A percentile compares a stretch with the other conserved stretches of the same genome.
Conservation (phyloP, 345 rosid species). For the Nasturtium officinale region DNA sequence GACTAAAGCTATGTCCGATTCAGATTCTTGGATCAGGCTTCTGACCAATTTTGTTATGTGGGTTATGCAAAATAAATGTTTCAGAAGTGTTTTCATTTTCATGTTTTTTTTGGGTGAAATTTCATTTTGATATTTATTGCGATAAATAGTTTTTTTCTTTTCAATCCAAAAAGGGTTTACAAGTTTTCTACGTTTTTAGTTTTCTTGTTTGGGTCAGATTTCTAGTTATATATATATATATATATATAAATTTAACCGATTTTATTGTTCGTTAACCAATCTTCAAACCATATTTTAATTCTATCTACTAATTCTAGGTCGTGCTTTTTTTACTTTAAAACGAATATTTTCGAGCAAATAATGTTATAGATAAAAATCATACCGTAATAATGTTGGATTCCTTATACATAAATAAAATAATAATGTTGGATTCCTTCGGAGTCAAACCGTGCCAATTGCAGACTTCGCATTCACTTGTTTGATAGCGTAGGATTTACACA, state of each 20-base stretch:
- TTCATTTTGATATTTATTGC: no score
- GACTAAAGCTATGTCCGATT: not conserved
- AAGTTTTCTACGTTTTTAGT: no score
- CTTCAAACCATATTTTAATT: not conserved
- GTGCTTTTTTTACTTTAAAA: not conserved
- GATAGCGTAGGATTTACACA: constrained; percentile 2
- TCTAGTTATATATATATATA: no score
- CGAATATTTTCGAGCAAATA: not conserved
- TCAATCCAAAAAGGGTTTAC: no score
- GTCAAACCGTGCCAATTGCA: constrained; percentile 11
- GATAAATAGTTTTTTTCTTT: no score
- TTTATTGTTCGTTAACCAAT: no score
- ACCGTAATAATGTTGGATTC: not conserved
- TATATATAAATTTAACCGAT: no score
- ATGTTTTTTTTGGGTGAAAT: not conserved
- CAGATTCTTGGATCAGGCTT: not conserved
- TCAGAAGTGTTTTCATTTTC: not conserved
- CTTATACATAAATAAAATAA: no score
- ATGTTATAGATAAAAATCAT: not conserved
- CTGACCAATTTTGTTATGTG: not conserved
- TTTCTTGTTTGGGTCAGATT: no score
- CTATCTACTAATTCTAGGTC: not conserved
- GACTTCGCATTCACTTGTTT: constrained; percentile 1
- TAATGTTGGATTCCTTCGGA: not conserved
- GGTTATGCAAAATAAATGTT: no score